These are phyloP conservation scores for Phenoliferia sp. DNA, from an alignment of 1,284 basidiomycete species.

Conservation along the genomic window DNA sequence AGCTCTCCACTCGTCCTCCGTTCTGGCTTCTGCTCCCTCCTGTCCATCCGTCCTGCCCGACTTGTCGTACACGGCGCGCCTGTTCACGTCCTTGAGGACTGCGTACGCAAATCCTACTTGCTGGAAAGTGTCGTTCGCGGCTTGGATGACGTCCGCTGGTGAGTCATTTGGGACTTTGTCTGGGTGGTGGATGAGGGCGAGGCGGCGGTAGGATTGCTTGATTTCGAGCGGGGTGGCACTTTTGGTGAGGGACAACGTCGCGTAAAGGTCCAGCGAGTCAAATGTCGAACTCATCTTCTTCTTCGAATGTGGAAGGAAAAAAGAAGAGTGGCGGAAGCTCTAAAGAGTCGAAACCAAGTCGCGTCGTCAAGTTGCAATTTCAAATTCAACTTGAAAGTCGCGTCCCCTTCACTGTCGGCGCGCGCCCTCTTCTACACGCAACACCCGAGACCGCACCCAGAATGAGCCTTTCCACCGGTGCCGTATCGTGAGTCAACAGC, in stretches of 20 bases:
- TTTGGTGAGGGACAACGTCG: slow-evolving; percentile 16
- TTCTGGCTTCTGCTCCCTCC: slow-evolving; percentile 59
- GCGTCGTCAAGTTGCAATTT: too few relatives aligned
- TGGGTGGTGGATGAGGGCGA: slow-evolving; percentile 77
- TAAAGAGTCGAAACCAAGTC: too few relatives aligned
- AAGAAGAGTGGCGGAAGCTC: too few relatives aligned
- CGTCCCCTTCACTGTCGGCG: too few relatives aligned
- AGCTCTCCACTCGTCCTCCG: slow-evolving; percentile 82
- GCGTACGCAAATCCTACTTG: slow-evolving; percentile 80
- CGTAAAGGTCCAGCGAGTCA: slow-evolving; percentile 23
- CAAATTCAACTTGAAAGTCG: too few relatives aligned
- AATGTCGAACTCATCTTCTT: not conserved
- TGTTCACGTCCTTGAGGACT: slow-evolving; percentile 70
- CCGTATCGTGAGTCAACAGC: too few relatives aligned
- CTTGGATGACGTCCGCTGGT: slow-evolving; percentile 45
- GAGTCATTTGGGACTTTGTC: slow-evolving; percentile 29
- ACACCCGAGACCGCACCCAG: too few relatives aligned
- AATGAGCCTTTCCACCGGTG: too few relatives aligned
- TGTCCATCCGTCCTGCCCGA: slow-evolving; percentile 79
- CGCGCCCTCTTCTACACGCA: too few relatives aligned
- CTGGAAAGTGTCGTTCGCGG: slow-evolving; percentile 45
- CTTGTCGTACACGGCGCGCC: slow-evolving; percentile 51
- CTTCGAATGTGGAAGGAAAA: not conserved
- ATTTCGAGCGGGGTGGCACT: slow-evolving; percentile 26
- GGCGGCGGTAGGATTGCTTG: slow-evolving; percentile 62